phyloP scores from a whole-genome alignment of 306 rosid genomes.

The Corylus avellana region DNA sequence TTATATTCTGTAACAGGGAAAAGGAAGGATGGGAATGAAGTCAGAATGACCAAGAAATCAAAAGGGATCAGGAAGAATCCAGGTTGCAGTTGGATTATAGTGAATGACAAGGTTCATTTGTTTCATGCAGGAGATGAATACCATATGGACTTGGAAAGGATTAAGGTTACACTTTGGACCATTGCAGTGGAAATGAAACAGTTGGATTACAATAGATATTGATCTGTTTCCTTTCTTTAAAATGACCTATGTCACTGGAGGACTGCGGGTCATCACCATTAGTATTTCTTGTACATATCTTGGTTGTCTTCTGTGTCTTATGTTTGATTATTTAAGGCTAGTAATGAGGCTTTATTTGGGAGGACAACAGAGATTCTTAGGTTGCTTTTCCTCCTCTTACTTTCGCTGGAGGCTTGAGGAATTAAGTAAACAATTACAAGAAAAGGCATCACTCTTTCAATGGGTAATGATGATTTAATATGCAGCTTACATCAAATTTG shows the following conservation, averaged over 20 bases:
- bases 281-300: not conserved
- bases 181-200: constrained; percentile 42
- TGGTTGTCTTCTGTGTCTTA: not conserved
- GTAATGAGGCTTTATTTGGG: not conserved
- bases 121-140: constrained; percentile 63
- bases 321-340: not conserved
- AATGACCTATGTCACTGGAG: not conserved
- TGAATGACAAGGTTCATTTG: constrained; percentile 54
- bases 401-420: too few species aligned
- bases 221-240: not conserved
- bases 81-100: constrained; percentile 77
- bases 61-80: constrained; percentile 70
- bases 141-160: constrained; percentile 40
- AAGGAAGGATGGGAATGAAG: constrained; percentile 45
- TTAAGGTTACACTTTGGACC: constrained; percentile 32
- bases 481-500: not conserved
- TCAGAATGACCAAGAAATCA: constrained; percentile 45
- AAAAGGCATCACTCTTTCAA: not conserved
- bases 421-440: not conserved
- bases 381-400: not conserved
- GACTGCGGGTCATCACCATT: not conserved
- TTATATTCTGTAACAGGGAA: constrained; percentile 56
- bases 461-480: not conserved
- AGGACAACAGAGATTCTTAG: not conserved
- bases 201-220: constrained; percentile 13